Evolutionary conservation across 257 asterid genomes (phyloP).

Genomic region (Craterostigma plantagineum): DNA sequence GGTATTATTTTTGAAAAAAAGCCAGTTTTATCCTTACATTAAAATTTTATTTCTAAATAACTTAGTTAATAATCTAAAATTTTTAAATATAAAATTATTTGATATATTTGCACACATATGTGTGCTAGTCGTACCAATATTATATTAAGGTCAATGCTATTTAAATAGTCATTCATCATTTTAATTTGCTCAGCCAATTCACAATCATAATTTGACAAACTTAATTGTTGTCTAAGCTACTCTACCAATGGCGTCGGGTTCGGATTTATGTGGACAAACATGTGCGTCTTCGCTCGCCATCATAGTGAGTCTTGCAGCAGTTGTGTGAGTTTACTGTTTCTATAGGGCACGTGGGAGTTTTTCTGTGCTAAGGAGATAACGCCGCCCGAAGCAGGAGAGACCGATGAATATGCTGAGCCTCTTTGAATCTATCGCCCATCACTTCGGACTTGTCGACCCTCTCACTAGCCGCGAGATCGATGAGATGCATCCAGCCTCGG

Average conservation of each 20-base stretch:
- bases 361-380: constrained; percentile 85
- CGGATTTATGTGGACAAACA: constrained; percentile 99
- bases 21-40: no score
- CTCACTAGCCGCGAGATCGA: constrained; percentile 97
- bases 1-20: no score
- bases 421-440: constrained; percentile 87
- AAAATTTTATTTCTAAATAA: no score
- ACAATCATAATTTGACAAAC: no score
- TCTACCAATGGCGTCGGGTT: constrained; percentile 74
- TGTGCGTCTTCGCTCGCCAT: constrained; percentile 92
- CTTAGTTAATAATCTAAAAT: no score
- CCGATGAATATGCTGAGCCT: constrained; percentile 86
- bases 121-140: no score
- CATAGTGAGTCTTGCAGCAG: constrained; percentile 97
- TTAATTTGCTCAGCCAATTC: no score
- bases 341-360: constrained; percentile 72
- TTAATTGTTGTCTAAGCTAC: no score
- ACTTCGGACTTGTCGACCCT: constrained; percentile 98
- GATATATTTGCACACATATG: no score
- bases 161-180: no score
- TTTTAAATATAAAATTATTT: no score
- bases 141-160: no score
- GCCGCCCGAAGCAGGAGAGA: constrained; percentile 95
- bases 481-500: constrained; percentile 98
- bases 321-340: constrained; percentile 96